Percentiles rank a stretch among this genome's conserved stretches.
phyloP scores from a whole-genome alignment of 75 land plant species.

The Pinus tabuliformis region DNA sequence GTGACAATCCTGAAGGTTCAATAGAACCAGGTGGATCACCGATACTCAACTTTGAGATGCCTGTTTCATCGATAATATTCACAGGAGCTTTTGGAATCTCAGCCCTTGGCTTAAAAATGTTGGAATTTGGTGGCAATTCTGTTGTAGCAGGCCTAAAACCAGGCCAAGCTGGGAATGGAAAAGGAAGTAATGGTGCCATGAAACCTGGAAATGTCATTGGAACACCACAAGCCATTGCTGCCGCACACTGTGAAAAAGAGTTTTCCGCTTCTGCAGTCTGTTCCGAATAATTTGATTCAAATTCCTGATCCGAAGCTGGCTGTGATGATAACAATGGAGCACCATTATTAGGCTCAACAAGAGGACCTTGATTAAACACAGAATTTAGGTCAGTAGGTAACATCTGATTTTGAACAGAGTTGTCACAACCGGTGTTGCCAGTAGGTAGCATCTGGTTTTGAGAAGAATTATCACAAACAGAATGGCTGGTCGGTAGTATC shows the following conservation, averaged over 20 bases:
- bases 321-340: constrained; percentile 1
- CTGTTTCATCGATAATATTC: constrained; percentile 22
- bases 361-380: not conserved
- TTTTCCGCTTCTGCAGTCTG: not conserved
- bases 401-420: not conserved
- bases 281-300: constrained; percentile 3
- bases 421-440: not conserved
- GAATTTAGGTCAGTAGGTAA: not conserved
- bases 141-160: not conserved
- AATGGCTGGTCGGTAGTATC: not conserved
- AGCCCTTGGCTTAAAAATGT: constrained; percentile 32
- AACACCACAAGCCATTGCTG: constrained; percentile 3
- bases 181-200: constrained; percentile 10
- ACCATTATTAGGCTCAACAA: not conserved
- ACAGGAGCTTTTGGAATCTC: constrained; percentile 23
- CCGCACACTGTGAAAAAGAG: not conserved
- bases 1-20: constrained; percentile 23
- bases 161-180: constrained; percentile 23
- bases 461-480: not conserved
- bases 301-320: constrained; percentile 8
- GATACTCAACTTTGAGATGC: constrained; percentile 29
- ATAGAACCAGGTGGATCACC: constrained; percentile 12
- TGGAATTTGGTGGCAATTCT: constrained; percentile 20
- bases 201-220: constrained; percentile 11
- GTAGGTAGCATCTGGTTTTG: not conserved